Base-by-base conservation (phyloP, 768 basidiomycete genomes). In the Lactarius sanguifluus region DNA sequence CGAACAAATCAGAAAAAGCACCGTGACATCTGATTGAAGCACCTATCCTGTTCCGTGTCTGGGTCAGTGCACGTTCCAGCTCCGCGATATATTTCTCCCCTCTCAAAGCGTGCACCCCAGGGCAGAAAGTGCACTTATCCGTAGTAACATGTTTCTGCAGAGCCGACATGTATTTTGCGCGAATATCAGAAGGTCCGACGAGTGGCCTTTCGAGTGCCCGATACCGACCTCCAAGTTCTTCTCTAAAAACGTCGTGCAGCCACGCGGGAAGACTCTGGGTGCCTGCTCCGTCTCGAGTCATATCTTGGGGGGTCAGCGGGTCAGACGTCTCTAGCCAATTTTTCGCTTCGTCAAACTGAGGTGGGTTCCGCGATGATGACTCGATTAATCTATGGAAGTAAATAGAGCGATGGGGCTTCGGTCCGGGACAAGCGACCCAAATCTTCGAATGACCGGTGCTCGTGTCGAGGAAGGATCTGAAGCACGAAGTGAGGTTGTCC, bases 41-140 rank as follows among this genome's bases (percentile, higher is more conserved):
- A 20, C 28, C 13, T 25, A 50, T 25, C 25, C 2, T 45, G 43
- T n/a, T n/a, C 43, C 20, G 32, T 32, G 12, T 56, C 9, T 20
- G 50, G 18, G 43, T 43, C 20, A 43, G 18, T 1, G 20, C 43
- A 45, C 20, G 20, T 45, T 20, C 43, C 20, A 45, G 8, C 18
- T 45, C 43, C 20, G 3, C 20, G 43, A 20, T 45, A n/a, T n/a
- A 45, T 20, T n/a, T 15, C 28, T 66, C 64, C 13, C 64, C 59
- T 20, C 34, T 1, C 15, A 23, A n/a, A 4, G 25, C 20, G 2
- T 61, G 59, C 34, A 45, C 59, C 55, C 2, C 15, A 36, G 9
- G 5, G 20, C 20, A 45, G 20, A 45, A 45, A 7, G 43, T 45
- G 20, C 43, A 45, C 18, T 43, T 20, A 45, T 45, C 43, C 43